These are phyloP conservation scores for Coemansia erecta DNA, from an alignment of 192 early-diverging fungal genomes.

Conservation along the genomic window DNA sequence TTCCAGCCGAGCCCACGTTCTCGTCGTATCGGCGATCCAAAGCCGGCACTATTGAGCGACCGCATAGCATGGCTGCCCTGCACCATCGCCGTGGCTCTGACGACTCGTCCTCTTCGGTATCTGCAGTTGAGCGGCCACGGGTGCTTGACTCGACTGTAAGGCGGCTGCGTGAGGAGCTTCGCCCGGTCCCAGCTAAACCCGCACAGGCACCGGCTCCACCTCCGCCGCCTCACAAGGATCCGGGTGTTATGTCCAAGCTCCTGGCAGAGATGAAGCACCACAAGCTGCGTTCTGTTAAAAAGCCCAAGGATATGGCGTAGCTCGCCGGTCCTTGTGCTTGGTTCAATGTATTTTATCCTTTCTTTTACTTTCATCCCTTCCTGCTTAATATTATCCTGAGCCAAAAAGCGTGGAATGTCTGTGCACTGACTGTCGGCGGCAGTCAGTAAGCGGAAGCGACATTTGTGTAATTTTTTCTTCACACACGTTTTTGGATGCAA, in stretches of 20 bases:
- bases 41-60: constrained; percentile 1
- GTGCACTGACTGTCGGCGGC: too few species aligned
- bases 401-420: too few species aligned
- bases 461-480: too few species aligned
- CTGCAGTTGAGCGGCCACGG: background rate
- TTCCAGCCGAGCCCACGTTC: background rate
- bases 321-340: background rate
- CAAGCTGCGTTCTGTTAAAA: constrained; percentile 32
- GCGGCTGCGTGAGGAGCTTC: constrained; percentile 18
- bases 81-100: background rate
- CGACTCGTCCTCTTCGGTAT: constrained; percentile 7
- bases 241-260: constrained; percentile 44
- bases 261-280: constrained; percentile 49
- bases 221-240: constrained; percentile 38
- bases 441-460: too few species aligned
- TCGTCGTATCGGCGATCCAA: background rate
- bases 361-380: too few species aligned
- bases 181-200: constrained; percentile 5
- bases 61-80: constrained; percentile 7
- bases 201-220: background rate
- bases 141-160: constrained; percentile 7
- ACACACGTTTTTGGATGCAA: too few species aligned
- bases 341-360: too few species aligned
- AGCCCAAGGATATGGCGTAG: constrained; percentile 41
- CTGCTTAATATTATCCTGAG: too few species aligned